Base-by-base conservation (phyloP, 83 land plant species). In the Diphasiastrum complanatum region DNA sequence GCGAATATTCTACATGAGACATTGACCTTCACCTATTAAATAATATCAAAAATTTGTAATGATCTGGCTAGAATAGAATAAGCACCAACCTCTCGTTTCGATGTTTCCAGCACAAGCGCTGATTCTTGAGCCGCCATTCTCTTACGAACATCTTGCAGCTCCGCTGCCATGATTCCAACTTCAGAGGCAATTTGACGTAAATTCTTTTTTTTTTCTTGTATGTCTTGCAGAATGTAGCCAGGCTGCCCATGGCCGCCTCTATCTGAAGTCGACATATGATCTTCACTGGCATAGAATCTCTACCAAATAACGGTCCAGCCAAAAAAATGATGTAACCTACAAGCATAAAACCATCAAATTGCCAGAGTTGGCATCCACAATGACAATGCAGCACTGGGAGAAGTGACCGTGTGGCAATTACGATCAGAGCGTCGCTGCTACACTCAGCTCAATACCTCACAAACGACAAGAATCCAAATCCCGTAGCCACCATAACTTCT, bases 121-220 rank as follows among this genome's bases (percentile, higher is more conserved):
- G 80, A 67, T 51, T 81, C 83, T 40, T 72, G 70, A 1, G 63
- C 63, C 0, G 81, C 76, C 38, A 82, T 47, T 0, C 75, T 61
- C 57, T 56, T 29, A 10, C 86, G 73, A 5, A 70, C 79, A 30
- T 85, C 79, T 73, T 80, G 85, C n/a, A 85, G 70, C 70, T 82
- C 90, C 12, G 79, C 64, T 18, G 90, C 86, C 69, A 85, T 38
- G 12, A 73, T 63, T 28, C 85, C 83, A 11, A 85, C 79, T 45
- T 79, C 76, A 23, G 16, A 3, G 4, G 67, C 68, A 18, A 62
- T 69, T 32, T 73, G 62, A 41, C 72, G 33, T n/a, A 85, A 72
- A 52, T 73, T 79, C 60, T 82, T 79, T 57, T 79, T 82, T 77
- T 72, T 79, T 59, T 79, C 83, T 0, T 38, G 48, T 33, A 85